phyloP scores from a whole-genome alignment of 2,329 filamentous ascomycete genomes.

The Epichloe scottii region DNA sequence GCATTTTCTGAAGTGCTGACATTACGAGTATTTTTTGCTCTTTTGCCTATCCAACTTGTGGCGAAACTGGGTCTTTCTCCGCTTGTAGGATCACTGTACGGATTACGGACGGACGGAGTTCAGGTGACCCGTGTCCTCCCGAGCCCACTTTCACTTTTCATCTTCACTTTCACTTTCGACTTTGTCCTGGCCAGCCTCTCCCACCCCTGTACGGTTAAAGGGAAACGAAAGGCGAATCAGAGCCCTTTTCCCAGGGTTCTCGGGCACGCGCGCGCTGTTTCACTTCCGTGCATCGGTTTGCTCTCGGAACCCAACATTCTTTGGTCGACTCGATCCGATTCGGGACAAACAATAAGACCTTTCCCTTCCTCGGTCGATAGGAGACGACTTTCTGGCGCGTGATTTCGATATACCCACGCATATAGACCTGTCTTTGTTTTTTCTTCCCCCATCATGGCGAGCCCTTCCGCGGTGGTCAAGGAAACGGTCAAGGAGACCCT shows the following conservation, averaged over 20 bases:
- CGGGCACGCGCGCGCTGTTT: neutral
- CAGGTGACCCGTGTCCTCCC: slow-evolving; percentile 3
- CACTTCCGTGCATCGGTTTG: neutral
- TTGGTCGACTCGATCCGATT: neutral
- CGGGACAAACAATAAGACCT: neutral
- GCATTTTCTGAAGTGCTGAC: neutral
- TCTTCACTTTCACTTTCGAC: neutral
- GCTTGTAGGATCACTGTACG: neutral
- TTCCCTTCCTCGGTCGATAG: neutral
- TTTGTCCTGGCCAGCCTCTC: neutral
- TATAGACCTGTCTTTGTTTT: neutral
- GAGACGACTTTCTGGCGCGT: neutral
- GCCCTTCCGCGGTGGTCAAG: slow-evolving; percentile 37
- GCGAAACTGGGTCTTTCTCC: neutral
- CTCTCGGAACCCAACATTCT: neutral
- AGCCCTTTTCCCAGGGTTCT: neutral
- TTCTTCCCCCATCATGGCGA: slow-evolving; percentile 20
- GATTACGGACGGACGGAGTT: neutral
- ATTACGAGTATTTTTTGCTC: too few species aligned
- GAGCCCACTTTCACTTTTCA: neutral
- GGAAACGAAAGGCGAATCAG: neutral
- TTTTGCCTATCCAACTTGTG: neutral
- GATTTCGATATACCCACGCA: too few species aligned
- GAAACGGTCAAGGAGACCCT: slow-evolving; percentile 71
- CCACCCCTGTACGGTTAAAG: neutral